Percentiles rank a stretch among this genome's conserved stretches.
phyloP scores from a whole-genome alignment of 208 protist species.

The Angomonas ambiguus region DNA sequence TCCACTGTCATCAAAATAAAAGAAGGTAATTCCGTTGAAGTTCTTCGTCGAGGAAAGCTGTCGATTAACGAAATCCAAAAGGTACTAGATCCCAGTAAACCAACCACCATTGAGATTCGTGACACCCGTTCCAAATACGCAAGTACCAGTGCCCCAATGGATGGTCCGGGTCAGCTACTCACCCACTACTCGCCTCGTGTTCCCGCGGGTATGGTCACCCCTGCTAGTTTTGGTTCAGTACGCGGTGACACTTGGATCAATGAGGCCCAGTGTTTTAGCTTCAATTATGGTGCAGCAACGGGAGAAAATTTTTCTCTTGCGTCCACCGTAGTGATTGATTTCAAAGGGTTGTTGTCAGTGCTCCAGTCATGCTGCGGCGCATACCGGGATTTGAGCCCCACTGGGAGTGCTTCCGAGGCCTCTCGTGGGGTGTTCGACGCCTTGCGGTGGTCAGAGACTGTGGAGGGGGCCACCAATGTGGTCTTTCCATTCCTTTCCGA shows the following conservation, averaged over 20 bases:
- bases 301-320: conserved; percentile 19
- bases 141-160: conserved; percentile 52
- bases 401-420: conserved; percentile 53
- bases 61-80: conserved; percentile 62
- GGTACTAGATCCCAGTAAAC: conserved; percentile 35
- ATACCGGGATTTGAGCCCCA: conserved; percentile 64
- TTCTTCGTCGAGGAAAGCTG: conserved; percentile 79
- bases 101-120: conserved; percentile 49
- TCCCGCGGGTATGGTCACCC: conserved; percentile 64
- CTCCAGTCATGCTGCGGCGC: conserved; percentile 37
- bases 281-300: conserved; percentile 29
- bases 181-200: conserved; percentile 89
- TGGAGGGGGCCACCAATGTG: conserved; percentile 49
- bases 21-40: conserved; percentile 43
- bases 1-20: conserved; percentile 88
- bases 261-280: not conserved
- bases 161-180: conserved; percentile 88
- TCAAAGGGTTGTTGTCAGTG: conserved; percentile 38
- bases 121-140: conserved; percentile 53
- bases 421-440: conserved; percentile 80
- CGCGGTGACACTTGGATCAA: not conserved
- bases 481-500: conserved; percentile 87
- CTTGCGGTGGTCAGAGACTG: conserved; percentile 75
- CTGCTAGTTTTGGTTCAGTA: conserved; percentile 34
- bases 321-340: conserved; percentile 70